These are phyloP conservation scores for Saccharomycopsis capsularis DNA, from an alignment of 805 yeast species.

Conservation along the genomic window DNA sequence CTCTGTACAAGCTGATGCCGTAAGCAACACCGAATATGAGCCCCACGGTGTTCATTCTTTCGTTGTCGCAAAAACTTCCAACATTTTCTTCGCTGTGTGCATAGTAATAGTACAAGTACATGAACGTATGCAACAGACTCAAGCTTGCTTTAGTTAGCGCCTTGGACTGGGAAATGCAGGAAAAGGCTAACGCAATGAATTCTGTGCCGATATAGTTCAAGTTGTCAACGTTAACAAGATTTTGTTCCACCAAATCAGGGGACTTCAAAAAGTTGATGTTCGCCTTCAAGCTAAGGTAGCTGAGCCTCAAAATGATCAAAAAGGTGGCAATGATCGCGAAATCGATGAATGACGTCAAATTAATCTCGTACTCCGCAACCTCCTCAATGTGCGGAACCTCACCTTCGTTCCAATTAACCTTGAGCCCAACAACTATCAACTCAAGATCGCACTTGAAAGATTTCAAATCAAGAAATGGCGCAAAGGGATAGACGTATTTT, in stretches of 20 bases:
- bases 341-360: constrained; percentile 9
- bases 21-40: neutral
- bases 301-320: constrained; percentile 9
- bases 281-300: constrained; percentile 7
- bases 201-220: constrained; percentile 8
- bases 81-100: constrained; percentile 5
- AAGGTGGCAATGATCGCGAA: constrained; percentile 10
- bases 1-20: constrained; percentile 4
- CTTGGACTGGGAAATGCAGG: constrained; percentile 8
- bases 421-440: constrained; percentile 14
- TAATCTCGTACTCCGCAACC: neutral
- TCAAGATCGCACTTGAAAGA: constrained; percentile 17
- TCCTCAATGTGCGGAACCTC: neutral
- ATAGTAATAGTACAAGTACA: constrained; percentile 5
- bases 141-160: constrained; percentile 5
- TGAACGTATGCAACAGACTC: neutral
- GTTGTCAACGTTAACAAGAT: constrained; percentile 1
- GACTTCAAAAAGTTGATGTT: neutral
- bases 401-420: neutral
- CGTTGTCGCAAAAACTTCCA: constrained; percentile 3
- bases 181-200: constrained; percentile 8
- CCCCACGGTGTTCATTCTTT: neutral
- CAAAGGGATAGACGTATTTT: constrained; percentile 17
- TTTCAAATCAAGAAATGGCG: constrained; percentile 13
- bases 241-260: constrained; percentile 1